Evolutionary conservation across 23 red algal species (phyloP).

Genomic region (Gracilaria domingensis): DNA sequence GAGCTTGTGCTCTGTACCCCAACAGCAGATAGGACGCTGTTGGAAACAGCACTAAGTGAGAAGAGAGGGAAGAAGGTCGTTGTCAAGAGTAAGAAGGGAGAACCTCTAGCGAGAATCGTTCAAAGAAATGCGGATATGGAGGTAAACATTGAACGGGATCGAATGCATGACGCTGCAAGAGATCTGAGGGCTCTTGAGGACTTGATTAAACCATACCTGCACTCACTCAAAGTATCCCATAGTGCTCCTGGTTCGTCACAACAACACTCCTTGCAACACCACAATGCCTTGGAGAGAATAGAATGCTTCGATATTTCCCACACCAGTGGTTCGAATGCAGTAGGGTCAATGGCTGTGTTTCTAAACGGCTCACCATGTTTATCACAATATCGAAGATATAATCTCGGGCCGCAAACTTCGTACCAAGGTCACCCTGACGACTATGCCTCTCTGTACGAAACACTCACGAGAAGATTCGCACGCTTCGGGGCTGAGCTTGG

Average conservation of each 20-base stretch:
- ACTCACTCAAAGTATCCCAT: not conserved
- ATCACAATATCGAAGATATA: conserved; percentile 66
- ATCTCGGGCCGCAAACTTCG: conserved; percentile 26
- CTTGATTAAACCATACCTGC: conserved; percentile 14
- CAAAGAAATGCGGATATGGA: conserved; percentile 67
- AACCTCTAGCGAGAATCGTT: conserved; percentile 19
- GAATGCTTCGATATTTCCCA: conserved; percentile 87
- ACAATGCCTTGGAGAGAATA: conserved; percentile 28
- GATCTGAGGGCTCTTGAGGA: conserved; percentile 35
- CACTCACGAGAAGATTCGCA: conserved; percentile 61
- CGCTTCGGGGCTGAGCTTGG: not conserved
- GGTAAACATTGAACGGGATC: conserved; percentile 31
- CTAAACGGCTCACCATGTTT: conserved; percentile 57
- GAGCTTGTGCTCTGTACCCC: conserved; percentile 52
- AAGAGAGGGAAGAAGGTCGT: conserved; percentile 36
- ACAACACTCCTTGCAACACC: not conserved
- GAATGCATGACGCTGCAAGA: conserved; percentile 13
- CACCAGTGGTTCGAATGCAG: conserved; percentile 53
- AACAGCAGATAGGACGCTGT: not conserved
- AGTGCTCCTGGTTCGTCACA: not conserved
- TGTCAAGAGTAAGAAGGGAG: conserved; percentile 6
- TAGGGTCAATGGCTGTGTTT: conserved; percentile 73
- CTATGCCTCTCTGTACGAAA: conserved; percentile 58
- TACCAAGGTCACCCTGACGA: conserved; percentile 58
- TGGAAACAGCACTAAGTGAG: conserved; percentile 53